Evolutionary conservation across 495 filamentous ascomycete species (phyloP), one percentile per base, ranked within the genome.

Genomic region (Penicillium lagena): DNA sequence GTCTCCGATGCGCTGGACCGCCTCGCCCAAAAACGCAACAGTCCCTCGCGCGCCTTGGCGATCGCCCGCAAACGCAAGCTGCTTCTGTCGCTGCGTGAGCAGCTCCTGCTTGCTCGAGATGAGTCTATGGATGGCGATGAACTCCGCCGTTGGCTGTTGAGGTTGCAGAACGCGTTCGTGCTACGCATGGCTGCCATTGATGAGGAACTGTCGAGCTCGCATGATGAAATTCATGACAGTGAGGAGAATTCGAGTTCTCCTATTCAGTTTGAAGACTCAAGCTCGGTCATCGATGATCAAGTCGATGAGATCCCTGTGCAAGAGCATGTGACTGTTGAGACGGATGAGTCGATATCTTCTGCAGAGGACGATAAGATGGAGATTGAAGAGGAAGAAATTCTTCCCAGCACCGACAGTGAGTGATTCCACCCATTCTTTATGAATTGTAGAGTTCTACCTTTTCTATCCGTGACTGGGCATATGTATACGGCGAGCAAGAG

Each of bases 121-220:
- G 82, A 87, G 0, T 75, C 65, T 5, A 83, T 95, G 79, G 76
- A 86, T 29, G 80, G 78, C 7, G 67, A 69, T 5, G 70, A 73
- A 1, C 63, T 96, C 13, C 61, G 62, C 7, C 66, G 66, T 13
- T 93, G 87, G 76, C 59, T 96, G 42, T 71, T 67, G 38, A 77
- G 76, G 32, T 62, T 96, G 14, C 86, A 91, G 55, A 78, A 77
- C 40, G 86, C 95, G 40, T 96, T 95, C 58, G 75, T 84, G 6
- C 54, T 71, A 9, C 68, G 78, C 17, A 93, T 95, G 88, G 70
- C 76, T 44, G 70, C 75, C 12, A 75, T 87, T 33, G 73, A 79
- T 28, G 52, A 45, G 7, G 59, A 75, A 28, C 45, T 54, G 27
- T 41, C 37, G 31, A 22, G 22, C 22, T 22, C 22, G 22, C 22